A percentile compares a stretch with the other conserved stretches of the same genome.
Evolutionary conservation across 2,329 filamentous ascomycete genomes (phyloP).

Genomic region (Arthrocladium fulminans): DNA sequence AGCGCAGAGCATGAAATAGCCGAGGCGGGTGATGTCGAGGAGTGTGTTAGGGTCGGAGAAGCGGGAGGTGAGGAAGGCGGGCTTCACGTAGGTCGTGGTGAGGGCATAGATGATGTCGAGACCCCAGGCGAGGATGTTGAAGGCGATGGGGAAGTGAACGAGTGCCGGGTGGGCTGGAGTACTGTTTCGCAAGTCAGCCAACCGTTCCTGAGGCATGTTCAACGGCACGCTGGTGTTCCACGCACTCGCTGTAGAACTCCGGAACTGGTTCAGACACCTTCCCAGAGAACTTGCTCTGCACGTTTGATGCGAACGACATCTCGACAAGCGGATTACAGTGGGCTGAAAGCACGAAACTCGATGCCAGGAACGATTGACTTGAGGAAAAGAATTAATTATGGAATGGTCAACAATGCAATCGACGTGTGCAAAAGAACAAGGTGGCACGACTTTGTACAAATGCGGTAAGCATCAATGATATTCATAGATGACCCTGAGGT

Average conservation of each 20-base stretch:
- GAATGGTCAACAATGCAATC: not conserved
- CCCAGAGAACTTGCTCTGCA: slow-evolving; percentile 22
- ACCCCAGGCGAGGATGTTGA: slow-evolving; percentile 22
- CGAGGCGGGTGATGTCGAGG: slow-evolving; percentile 21
- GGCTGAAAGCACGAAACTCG: not conserved
- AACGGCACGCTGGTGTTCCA: not conserved
- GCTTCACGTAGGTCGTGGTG: slow-evolving; percentile 18
- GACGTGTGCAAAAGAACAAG: not conserved
- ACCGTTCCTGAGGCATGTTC: slow-evolving; percentile 3
- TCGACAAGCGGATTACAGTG: not conserved
- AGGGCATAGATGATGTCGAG: slow-evolving; percentile 23
- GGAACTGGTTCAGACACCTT: slow-evolving; percentile 22
- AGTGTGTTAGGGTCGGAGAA: slow-evolving; percentile 18
- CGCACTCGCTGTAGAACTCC: slow-evolving; percentile 23
- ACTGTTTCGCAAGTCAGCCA: slow-evolving; percentile 5
- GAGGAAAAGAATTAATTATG: not conserved
- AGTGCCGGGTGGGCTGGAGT: slow-evolving; percentile 20
- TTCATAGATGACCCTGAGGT: slow-evolving; percentile 8
- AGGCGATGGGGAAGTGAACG: slow-evolving; percentile 24
- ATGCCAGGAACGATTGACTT: not conserved
- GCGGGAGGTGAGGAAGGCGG: slow-evolving; percentile 21
- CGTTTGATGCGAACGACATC: slow-evolving; percentile 19
- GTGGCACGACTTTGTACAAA: not conserved
- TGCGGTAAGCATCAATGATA: slow-evolving; percentile 2
- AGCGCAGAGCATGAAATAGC: slow-evolving; percentile 21